A percentile compares a stretch with the other conserved stretches of the same genome.
These are phyloP conservation scores for Epichloe festucae DNA, from an alignment of 2,329 filamentous ascomycete species.

Conservation along the genomic window DNA sequence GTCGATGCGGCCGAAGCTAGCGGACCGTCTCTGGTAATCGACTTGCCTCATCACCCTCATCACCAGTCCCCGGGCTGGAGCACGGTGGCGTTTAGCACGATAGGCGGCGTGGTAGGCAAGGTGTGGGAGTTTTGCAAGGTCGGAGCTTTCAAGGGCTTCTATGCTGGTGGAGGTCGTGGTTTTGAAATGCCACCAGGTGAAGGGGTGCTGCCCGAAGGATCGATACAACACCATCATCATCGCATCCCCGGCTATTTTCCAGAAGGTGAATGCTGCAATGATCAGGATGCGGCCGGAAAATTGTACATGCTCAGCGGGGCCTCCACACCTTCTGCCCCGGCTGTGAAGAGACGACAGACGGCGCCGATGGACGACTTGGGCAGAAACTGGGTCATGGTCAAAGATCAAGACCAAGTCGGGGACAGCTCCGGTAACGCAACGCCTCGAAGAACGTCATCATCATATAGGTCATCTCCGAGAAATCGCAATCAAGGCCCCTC, in stretches of 20 bases:
- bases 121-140: slow-evolving; percentile 74
- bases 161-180: slow-evolving; percentile 66
- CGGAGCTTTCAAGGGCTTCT: slow-evolving; percentile 68
- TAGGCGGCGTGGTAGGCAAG: slow-evolving; percentile 59
- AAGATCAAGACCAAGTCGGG: slow-evolving; percentile 25
- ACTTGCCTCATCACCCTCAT: slow-evolving; percentile 16
- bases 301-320: slow-evolving; percentile 17
- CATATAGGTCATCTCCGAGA: slow-evolving; percentile 14
- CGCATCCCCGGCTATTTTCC: slow-evolving; percentile 19
- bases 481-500: slow-evolving; percentile 21
- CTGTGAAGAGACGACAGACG: slow-evolving; percentile 43
- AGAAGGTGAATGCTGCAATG: slow-evolving; percentile 14
- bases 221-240: slow-evolving; percentile 8
- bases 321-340: slow-evolving; percentile 31
- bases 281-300: slow-evolving; percentile 12
- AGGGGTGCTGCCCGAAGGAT: slow-evolving; percentile 10
- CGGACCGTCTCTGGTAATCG: slow-evolving; percentile 21
- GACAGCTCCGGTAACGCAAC: slow-evolving; percentile 7
- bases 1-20: slow-evolving; percentile 20
- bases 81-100: slow-evolving; percentile 44
- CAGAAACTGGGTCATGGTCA: slow-evolving; percentile 61
- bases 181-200: slow-evolving; percentile 41
- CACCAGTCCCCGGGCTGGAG: slow-evolving; percentile 36
- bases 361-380: slow-evolving; percentile 42
- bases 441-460: slow-evolving; percentile 13